Conservation (phyloP, 768 basidiomycete species). For the Russula foetens region DNA sequence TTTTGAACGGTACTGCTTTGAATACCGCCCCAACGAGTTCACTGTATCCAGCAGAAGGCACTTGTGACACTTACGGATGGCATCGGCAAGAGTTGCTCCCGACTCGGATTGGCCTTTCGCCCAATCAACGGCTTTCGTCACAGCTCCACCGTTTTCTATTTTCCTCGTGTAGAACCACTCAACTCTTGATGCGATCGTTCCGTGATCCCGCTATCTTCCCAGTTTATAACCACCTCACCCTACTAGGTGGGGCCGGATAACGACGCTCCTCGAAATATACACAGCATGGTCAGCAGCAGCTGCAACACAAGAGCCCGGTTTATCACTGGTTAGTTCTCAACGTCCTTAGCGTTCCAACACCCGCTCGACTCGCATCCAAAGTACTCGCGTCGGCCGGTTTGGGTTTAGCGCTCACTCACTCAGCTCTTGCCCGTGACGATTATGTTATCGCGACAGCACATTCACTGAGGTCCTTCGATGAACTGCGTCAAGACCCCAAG, state of each 20-base stretch:
- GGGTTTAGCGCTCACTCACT: conserved; percentile 7
- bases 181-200: neutral
- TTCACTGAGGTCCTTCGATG: neutral
- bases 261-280: neutral
- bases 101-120: no score
- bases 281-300: neutral
- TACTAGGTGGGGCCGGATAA: neutral
- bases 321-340: conserved; percentile 7
- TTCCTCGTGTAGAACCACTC: no score
- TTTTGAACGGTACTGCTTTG: no score
- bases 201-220: neutral
- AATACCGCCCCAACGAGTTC: no score
- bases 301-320: conserved; percentile 8
- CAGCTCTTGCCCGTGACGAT: conserved; percentile 9
- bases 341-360: neutral
- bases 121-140: no score
- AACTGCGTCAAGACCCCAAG: neutral
- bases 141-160: no score
- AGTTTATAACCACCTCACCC: neutral
- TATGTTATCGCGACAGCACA: conserved; percentile 7
- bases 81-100: no score
- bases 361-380: neutral
- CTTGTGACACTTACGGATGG: no score
- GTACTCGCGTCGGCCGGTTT: conserved; percentile 9
- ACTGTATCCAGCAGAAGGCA: no score